phyloP scores from a whole-genome alignment of 164 flowering plant species.

The Akebia trifoliata region DNA sequence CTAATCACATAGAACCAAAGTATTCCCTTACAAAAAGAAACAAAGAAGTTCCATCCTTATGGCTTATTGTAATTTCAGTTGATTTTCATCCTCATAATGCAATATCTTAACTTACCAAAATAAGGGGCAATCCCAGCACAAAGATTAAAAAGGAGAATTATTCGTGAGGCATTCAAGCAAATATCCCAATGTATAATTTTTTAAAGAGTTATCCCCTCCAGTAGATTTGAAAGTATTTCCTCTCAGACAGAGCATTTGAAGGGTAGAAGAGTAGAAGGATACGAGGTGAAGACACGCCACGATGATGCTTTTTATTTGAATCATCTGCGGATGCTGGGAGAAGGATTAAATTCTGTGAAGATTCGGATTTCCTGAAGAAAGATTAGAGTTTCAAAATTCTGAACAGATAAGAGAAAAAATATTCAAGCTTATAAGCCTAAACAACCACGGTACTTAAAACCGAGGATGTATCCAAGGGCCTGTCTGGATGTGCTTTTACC shows the following conservation, averaged over 20 bases:
- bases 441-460: background rate
- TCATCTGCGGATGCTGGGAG: conserved; percentile 62
- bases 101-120: too few relatives aligned
- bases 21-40: too few relatives aligned
- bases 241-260: background rate
- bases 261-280: conserved; percentile 40
- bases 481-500: background rate
- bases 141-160: too few relatives aligned
- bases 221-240: too few relatives aligned
- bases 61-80: too few relatives aligned
- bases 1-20: too few relatives aligned
- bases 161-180: too few relatives aligned
- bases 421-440: conserved; percentile 6
- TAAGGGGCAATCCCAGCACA: too few relatives aligned
- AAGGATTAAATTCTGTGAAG: conserved; percentile 45
- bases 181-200: too few relatives aligned
- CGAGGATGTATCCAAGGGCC: conserved; percentile 4
- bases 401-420: background rate
- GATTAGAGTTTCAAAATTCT: conserved; percentile 2
- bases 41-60: too few relatives aligned
- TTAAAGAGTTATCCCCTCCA: too few relatives aligned
- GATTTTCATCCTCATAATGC: too few relatives aligned
- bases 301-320: conserved; percentile 44
- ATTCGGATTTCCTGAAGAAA: conserved; percentile 55
- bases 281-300: conserved; percentile 55